A percentile compares a stretch with the other conserved stretches of the same genome.
Evolutionary conservation across 2,329 filamentous ascomycete species (phyloP).

Genomic region (Colletotrichum chlorophyti): DNA sequence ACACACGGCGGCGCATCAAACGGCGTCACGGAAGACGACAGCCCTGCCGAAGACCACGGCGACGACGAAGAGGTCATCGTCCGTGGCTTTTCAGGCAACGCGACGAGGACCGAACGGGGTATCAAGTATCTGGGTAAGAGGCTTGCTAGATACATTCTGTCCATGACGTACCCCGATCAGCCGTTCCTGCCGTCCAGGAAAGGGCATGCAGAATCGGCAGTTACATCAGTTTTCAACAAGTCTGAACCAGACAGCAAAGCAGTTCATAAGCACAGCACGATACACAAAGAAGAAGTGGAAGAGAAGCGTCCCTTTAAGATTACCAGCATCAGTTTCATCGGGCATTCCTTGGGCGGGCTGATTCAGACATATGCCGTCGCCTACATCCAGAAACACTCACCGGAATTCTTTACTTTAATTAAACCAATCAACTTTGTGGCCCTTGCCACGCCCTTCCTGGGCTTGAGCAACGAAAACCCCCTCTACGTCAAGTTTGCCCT

Average conservation of each 20-base stretch:
- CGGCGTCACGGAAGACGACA: conserved; percentile 5
- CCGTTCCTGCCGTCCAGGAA: conserved; percentile 76
- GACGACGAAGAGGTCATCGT: conserved; percentile 86
- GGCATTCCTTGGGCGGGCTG: conserved; percentile 87
- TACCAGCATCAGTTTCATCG: conserved; percentile 94
- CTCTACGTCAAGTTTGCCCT: conserved; percentile 96
- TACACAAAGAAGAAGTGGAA: conserved; percentile 50
- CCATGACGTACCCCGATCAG: conserved; percentile 92
- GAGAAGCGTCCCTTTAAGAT: conserved; percentile 74
- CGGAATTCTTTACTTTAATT: conserved; percentile 86
- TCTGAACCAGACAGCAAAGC: conserved; percentile 48
- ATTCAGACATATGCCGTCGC: conserved; percentile 94
- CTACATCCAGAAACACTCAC: conserved; percentile 96
- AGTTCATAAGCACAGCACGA: conserved; percentile 67
- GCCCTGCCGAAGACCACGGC: conserved; percentile 36
- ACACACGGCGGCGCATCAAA: neutral
- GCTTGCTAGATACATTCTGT: conserved; percentile 87
- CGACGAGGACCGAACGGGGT: conserved; percentile 87
- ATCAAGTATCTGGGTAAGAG: conserved; percentile 98
- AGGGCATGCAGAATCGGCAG: conserved; percentile 48
- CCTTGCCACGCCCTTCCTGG: conserved; percentile 86
- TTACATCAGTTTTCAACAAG: conserved; percentile 41
- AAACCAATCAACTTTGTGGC: conserved; percentile 90
- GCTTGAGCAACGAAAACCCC: conserved; percentile 95
- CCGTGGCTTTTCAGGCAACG: conserved; percentile 87